Conservation (phyloP, 179 eudicot genomes). For the Vitellaria paradoxa region DNA sequence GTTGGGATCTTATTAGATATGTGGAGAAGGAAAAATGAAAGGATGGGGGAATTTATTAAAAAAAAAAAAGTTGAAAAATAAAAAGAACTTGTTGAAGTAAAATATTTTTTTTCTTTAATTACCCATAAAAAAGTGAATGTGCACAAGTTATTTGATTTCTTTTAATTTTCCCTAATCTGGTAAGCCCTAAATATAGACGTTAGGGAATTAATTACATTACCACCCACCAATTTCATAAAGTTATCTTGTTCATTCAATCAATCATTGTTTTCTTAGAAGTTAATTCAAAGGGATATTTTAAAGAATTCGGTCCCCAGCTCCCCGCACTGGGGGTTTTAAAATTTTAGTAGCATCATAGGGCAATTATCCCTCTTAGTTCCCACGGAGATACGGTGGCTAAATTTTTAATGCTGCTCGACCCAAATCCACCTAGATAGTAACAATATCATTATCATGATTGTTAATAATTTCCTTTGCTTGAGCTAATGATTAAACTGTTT, state of each 20-base stretch:
- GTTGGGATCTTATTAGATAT: too few species aligned
- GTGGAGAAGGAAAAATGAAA: too few species aligned
- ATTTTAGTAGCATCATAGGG: background rate
- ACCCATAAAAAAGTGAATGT: too few species aligned
- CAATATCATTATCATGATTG: background rate
- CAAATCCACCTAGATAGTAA: background rate
- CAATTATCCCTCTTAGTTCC: background rate
- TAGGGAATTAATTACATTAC: background rate
- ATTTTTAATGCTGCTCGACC: background rate
- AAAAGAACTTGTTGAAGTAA: too few species aligned
- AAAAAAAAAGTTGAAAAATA: too few species aligned
- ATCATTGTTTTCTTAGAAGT: constrained; percentile 6
- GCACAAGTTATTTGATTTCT: too few species aligned
- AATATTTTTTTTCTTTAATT: too few species aligned
- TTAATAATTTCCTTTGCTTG: background rate
- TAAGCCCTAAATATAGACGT: background rate
- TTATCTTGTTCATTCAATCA: background rate
- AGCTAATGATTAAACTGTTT: background rate
- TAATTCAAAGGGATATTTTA: background rate
- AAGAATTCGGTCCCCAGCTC: background rate
- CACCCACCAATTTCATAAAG: background rate
- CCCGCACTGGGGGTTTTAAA: background rate
- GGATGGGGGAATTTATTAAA: too few species aligned
- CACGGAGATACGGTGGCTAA: background rate
- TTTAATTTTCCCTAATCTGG: background rate